Evolutionary conservation across 805 yeast species (phyloP).

Genomic region (Sugiyamaella lignohabitans): DNA sequence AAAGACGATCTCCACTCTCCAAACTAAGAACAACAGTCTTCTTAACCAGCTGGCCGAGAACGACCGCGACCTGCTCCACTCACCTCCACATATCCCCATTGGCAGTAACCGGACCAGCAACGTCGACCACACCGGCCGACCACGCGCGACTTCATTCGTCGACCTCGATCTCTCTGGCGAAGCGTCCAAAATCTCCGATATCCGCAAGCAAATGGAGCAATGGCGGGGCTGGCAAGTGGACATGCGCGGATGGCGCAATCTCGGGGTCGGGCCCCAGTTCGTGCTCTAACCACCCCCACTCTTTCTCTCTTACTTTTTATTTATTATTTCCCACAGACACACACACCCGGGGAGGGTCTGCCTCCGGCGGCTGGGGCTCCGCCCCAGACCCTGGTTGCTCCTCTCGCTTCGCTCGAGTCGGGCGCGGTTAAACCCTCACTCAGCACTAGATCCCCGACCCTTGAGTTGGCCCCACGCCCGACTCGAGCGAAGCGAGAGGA

Average conservation of each 20-base stretch:
- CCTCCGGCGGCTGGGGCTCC: conserved; percentile 1
- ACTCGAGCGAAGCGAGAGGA: not conserved
- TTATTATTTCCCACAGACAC: not conserved
- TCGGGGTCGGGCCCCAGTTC: conserved; percentile 58
- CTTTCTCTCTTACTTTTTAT: conserved; percentile 1
- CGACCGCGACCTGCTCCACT: conserved; percentile 7
- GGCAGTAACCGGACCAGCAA: not conserved
- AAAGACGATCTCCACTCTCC: not conserved
- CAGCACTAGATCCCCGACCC: too few relatives aligned
- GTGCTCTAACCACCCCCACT: conserved; percentile 26
- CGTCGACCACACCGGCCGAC: not conserved
- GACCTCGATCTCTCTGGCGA: conserved; percentile 38
- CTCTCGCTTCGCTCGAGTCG: not conserved
- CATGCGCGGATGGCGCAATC: conserved; percentile 74
- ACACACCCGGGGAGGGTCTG: not conserved
- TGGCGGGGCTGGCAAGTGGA: conserved; percentile 86
- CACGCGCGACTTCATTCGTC: conserved; percentile 24
- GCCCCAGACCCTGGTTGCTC: not conserved
- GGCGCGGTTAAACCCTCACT: too few relatives aligned
- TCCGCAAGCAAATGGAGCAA: conserved; percentile 46
- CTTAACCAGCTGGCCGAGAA: conserved; percentile 4
- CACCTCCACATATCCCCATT: conserved; percentile 18
- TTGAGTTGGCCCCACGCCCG: not conserved
- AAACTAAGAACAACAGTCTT: conserved; percentile 1
- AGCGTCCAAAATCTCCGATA: conserved; percentile 44